Percentiles rank a stretch among this genome's conserved stretches.
Evolutionary conservation across 129 eudicot genomes (phyloP).

Genomic region (Pittosporum tobira): DNA sequence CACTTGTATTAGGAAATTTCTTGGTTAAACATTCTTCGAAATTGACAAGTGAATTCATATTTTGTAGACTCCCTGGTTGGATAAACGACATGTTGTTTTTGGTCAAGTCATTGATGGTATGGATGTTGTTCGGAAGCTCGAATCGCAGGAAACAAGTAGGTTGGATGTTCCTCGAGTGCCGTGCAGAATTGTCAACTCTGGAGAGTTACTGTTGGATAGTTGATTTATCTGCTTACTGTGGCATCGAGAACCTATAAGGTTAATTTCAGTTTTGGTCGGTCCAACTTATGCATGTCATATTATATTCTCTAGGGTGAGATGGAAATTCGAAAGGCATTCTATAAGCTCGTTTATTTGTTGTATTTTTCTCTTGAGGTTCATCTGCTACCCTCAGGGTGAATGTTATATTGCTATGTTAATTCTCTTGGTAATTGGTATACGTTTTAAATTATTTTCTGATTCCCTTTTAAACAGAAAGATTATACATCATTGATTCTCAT

Average conservation of each 20-base stretch:
- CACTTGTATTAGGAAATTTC: too few relatives aligned
- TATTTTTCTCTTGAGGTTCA: background rate
- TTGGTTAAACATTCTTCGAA: too few relatives aligned
- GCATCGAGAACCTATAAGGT: background rate
- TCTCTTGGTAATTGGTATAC: too few relatives aligned
- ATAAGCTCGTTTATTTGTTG: background rate
- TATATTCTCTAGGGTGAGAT: background rate
- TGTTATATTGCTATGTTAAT: too few relatives aligned
- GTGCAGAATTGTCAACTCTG: constrained; percentile 26
- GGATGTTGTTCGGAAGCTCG: constrained; percentile 18
- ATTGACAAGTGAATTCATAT: background rate
- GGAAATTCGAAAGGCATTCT: background rate
- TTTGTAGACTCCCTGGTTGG: constrained; percentile 27
- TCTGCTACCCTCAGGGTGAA: background rate
- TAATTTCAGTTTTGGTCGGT: background rate
- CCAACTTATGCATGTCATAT: background rate
- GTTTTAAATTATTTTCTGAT: too few relatives aligned
- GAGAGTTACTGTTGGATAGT: constrained; percentile 20
- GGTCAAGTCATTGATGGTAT: constrained; percentile 24
- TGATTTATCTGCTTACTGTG: constrained; percentile 10
- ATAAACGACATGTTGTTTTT: constrained; percentile 25
- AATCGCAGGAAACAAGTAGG: constrained; percentile 25
- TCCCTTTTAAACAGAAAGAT: background rate
- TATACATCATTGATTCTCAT: background rate
- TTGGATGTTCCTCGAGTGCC: constrained; percentile 18